Percentiles rank a stretch among this genome's conserved stretches.
phyloP scores from a whole-genome alignment of 352 stramenopile genomes.

The Phytophthora sp. region DNA sequence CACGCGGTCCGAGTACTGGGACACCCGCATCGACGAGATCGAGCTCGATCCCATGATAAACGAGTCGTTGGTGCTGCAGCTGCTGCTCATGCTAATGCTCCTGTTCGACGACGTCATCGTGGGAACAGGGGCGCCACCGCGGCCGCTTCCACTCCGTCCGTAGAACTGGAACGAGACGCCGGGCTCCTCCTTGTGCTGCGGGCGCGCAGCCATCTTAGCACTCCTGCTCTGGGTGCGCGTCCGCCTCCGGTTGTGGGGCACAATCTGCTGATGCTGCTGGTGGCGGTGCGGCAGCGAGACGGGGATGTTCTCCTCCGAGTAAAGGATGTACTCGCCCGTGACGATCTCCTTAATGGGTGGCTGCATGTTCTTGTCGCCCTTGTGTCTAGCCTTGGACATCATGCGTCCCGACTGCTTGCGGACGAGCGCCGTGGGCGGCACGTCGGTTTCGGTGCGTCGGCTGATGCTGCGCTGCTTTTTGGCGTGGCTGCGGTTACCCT shows the following conservation, averaged over 20 bases:
- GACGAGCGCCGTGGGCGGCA: conserved; percentile 42
- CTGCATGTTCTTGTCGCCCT: conserved; percentile 22
- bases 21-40: conserved; percentile 52
- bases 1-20: conserved; percentile 62
- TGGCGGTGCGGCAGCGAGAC: conserved; percentile 30
- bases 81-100: conserved; percentile 35
- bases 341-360: conserved; percentile 36
- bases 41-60: conserved; percentile 53
- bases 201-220: conserved; percentile 12
- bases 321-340: conserved; percentile 41
- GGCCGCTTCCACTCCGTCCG: conserved; percentile 45
- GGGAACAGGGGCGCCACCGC: not conserved
- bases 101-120: conserved; percentile 22
- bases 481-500: not conserved
- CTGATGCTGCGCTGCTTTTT: conserved; percentile 19
- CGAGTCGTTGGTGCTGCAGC: conserved; percentile 58
- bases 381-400: conserved; percentile 40
- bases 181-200: conserved; percentile 37
- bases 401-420: conserved; percentile 62
- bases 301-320: conserved; percentile 34
- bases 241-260: conserved; percentile 19
- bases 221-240: conserved; percentile 24
- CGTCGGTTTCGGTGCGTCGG: conserved; percentile 19
- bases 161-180: conserved; percentile 74
- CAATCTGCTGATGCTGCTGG: conserved; percentile 31